phyloP scores from a whole-genome alignment of 257 asterid species.

The Rehmannia glutinosa region DNA sequence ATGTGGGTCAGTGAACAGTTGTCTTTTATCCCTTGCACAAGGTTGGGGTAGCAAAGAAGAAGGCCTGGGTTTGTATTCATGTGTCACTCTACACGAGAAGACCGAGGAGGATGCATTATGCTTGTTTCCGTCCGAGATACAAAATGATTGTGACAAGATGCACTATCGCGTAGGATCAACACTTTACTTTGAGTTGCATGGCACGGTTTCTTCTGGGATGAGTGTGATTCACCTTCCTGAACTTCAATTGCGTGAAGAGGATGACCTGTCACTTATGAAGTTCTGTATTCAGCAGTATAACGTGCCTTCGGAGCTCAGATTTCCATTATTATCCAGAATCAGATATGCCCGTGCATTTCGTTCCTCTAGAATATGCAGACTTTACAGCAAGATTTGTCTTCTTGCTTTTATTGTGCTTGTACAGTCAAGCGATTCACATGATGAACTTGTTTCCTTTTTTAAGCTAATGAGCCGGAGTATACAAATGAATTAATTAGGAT shows the following conservation, averaged over 20 bases:
- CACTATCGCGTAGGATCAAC: slow-evolving; percentile 79
- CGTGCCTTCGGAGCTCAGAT: slow-evolving; percentile 78
- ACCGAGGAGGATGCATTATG: slow-evolving; percentile 70
- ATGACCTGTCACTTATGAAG: slow-evolving; percentile 78
- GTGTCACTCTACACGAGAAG: slow-evolving; percentile 70
- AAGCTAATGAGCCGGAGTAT: slow-evolving; percentile 93
- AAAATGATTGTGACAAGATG: slow-evolving; percentile 55
- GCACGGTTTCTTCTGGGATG: slow-evolving; percentile 40
- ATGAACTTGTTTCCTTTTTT: slow-evolving; percentile 86
- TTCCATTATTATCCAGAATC: slow-evolving; percentile 83
- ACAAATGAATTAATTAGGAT: slow-evolving; percentile 88
- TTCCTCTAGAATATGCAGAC: slow-evolving; percentile 78
- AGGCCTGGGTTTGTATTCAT: slow-evolving; percentile 88
- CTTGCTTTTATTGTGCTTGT: slow-evolving; percentile 94
- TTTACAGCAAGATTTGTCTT: slow-evolving; percentile 88
- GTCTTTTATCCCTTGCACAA: slow-evolving; percentile 91
- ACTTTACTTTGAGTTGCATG: slow-evolving; percentile 78
- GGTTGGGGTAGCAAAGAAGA: slow-evolving; percentile 99
- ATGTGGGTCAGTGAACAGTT: slow-evolving; percentile 80
- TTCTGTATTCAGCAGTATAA: slow-evolving; percentile 61
- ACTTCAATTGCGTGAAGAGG: slow-evolving; percentile 71
- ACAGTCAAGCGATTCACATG: slow-evolving; percentile 91
- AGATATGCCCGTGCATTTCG: slow-evolving; percentile 94
- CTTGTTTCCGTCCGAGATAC: slow-evolving; percentile 72
- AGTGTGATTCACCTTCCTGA: slow-evolving; percentile 76